Evolutionary conservation across 139 green algal genomes (phyloP), one percentile per base, ranked within the genome.

Genomic region (Raphidocelis subcapitata): DNA sequence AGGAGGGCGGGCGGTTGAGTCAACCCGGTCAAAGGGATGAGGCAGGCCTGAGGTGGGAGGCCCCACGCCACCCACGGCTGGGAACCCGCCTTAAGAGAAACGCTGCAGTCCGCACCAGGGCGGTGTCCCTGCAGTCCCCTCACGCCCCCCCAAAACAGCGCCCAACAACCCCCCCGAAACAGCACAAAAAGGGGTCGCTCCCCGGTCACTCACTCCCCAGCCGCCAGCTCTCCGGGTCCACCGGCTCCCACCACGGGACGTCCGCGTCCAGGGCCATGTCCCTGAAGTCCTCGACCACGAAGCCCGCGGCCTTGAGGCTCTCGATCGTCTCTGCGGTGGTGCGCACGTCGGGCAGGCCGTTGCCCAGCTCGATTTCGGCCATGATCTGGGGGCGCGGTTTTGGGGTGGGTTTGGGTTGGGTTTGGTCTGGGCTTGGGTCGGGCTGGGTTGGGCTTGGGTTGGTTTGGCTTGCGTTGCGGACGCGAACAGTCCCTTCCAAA

Each of bases 311-410:
- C 77, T 86, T 83, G 12, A 88, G 82, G 5, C 84, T 88, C 28
- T 77, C 73, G 31, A 81, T 74, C 31, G 77, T 77, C 76, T 91
- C 72, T 31, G 67, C 26, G 47, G 83, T 84, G 3, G 80, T 89
- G 44, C 87, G 81, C 44, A 90, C 74, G 29, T 92, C 81, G 16
- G 87, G 87, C 23, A 93, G 79, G 24, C 87, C 88, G 67, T 93
- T 92, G 37, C 84, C 87, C 44, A 90, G 65, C 76, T 85, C 84
- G 77, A 93, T 92, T 29, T 82, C 80, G n/a, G 90, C 81, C 32
- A 91, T 89, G 76, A 86, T 80, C 47, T 77, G 41, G 41, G 41
- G 8, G 69, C 18, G 85, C 82, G 41, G 41, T 49, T 49, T 49
- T 12, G 12, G 41, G 41, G 8, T 8, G 41, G 41, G 41, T n/a